Evolutionary conservation across 169 alveolate genomes (phyloP).

Genomic region (Plasmodium cynomolgi): DNA sequence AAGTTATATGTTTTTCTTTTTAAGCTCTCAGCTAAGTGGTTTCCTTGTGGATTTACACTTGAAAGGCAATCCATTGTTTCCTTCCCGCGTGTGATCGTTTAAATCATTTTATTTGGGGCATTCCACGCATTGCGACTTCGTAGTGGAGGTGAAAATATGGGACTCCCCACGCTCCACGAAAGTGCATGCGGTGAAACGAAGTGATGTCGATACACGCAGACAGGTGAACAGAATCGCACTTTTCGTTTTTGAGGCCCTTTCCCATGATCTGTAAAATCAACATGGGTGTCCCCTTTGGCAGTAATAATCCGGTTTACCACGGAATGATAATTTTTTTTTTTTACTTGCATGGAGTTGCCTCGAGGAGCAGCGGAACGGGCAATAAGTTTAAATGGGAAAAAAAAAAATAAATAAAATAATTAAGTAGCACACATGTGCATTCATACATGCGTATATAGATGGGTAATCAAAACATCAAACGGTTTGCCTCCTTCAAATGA

Average conservation of each 20-base stretch:
- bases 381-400: not conserved
- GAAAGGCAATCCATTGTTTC: not conserved
- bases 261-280: not conserved
- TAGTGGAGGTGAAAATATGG: not conserved
- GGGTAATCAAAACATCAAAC: not conserved
- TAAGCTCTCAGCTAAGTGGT: not conserved
- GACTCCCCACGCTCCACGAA: not conserved
- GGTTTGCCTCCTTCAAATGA: not conserved
- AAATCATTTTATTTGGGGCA: not conserved
- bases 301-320: not conserved
- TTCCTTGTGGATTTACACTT: not conserved
- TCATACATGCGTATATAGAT: not conserved
- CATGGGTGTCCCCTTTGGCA: not conserved
- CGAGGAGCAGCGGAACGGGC: not conserved
- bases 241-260: not conserved
- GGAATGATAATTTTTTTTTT: not conserved
- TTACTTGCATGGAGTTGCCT: not conserved
- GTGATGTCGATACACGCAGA: not conserved
- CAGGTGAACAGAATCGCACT: not conserved
- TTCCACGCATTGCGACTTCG: not conserved
- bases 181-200: not conserved
- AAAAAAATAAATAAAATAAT: too few species aligned
- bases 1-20: slow-evolving; percentile 29
- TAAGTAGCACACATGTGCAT: not conserved
- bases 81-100: not conserved